Base-by-base conservation (phyloP, 495 filamentous ascomycete genomes). In the Hypoxylon lienhwacheense region DNA sequence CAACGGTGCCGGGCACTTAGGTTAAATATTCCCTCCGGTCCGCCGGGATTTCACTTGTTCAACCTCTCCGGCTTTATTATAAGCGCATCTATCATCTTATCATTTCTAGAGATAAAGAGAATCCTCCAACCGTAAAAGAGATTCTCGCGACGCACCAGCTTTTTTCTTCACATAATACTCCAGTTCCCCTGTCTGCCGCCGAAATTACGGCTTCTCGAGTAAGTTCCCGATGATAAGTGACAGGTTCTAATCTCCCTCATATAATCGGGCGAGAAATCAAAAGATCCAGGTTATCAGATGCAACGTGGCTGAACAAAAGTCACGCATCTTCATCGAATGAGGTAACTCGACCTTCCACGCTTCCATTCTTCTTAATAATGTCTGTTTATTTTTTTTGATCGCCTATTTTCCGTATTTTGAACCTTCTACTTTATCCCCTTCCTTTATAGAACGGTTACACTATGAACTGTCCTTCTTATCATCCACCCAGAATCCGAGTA, bases 151-250 rank as follows among this genome's bases (percentile, higher is more conserved):
- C 12, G 12, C 33, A 16, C 10, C 15, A 10, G 1, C 2, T 33
- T 28, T 49, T 17, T n/a, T n/a, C n/a, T n/a, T n/a, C n/a, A n/a
- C n/a, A 22, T 16, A 49, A n/a, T 26, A n/a, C 25, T 44, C 48
- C 20, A 21, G 7, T 11, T 29, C 15, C 8, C 4, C 15, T 28
- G 10, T 29, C 12, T 5, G 37, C 29, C 19, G 32, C 25, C 35
- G 40, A 37, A 28, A 39, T 25, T 36, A 8, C 35, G 40, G 22
- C 33, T 36, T 16, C n/a, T 40, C 15, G 15, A 56, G 47, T 39
- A 44, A 35, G 33, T 61, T 45, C 40, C 40, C 31, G 47, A 52
- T 44, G 52, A 55, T 48, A 34, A 35, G 40, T 61, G 35, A 22
- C 24, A 33, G 7, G 4, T 19, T 45, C 41, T 17, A 43, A 29